phyloP scores from a whole-genome alignment of 2,329 filamentous ascomycete genomes.

The Talaromyces albobiverticillius region DNA sequence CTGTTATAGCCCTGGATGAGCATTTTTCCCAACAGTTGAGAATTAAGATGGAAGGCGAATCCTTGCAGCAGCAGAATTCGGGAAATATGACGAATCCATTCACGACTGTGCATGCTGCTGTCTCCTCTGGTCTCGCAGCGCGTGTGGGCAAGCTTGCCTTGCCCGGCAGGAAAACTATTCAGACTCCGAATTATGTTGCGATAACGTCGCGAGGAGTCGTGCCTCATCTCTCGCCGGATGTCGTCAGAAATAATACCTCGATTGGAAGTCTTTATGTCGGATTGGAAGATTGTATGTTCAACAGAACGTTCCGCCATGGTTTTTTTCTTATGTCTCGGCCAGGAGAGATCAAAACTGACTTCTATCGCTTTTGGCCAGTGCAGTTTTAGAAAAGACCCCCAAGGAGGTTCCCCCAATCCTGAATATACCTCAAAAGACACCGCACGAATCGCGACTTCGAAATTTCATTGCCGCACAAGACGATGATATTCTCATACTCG shows the following conservation, averaged over 20 bases:
- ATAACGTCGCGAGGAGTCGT: slow-evolving; percentile 79
- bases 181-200: slow-evolving; percentile 80
- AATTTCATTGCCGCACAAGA: slow-evolving; percentile 72
- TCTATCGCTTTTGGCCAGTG: slow-evolving; percentile 37
- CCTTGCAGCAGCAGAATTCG: slow-evolving; percentile 18
- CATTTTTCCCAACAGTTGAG: neutral
- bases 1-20: neutral
- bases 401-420: slow-evolving; percentile 52
- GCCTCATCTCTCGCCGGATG: slow-evolving; percentile 87
- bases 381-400: slow-evolving; percentile 61
- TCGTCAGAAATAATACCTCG: slow-evolving; percentile 62
- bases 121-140: slow-evolving; percentile 43
- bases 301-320: neutral
- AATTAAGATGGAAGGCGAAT: slow-evolving; percentile 27
- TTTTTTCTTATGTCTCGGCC: slow-evolving; percentile 50
- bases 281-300: slow-evolving; percentile 81
- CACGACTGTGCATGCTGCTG: slow-evolving; percentile 30
- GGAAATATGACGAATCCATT: slow-evolving; percentile 37
- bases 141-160: slow-evolving; percentile 68
- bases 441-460: slow-evolving; percentile 61
- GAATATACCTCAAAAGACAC: slow-evolving; percentile 38
- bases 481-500: slow-evolving; percentile 67
- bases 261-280: slow-evolving; percentile 74
- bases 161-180: slow-evolving; percentile 61
- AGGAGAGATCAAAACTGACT: slow-evolving; percentile 74